Conservation (phyloP, 2,329 filamentous ascomycete species). For the Colletotrichum tropicale region DNA sequence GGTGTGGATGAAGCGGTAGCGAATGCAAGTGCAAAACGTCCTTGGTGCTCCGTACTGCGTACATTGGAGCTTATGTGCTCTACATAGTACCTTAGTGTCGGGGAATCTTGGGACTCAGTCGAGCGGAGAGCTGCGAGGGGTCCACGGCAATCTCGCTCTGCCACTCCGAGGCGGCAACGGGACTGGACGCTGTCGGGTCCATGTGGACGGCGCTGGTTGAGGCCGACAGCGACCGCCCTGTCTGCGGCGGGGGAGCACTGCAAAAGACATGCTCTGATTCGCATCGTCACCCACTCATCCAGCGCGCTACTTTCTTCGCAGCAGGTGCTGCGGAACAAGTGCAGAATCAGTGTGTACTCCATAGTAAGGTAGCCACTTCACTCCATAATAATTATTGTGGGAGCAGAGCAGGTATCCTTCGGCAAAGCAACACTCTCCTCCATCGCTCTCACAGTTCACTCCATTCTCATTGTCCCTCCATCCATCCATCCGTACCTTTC, state of each 20-base stretch:
- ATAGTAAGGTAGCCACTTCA: background rate
- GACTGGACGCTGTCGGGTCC: background rate
- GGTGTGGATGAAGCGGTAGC: background rate
- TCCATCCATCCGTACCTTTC: background rate
- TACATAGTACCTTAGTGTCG: background rate
- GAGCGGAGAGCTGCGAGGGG: background rate
- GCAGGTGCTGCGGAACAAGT: background rate
- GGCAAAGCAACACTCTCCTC: background rate
- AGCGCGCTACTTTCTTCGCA: background rate
- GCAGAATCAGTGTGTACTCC: background rate
- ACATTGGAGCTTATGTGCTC: background rate
- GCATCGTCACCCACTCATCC: constrained; percentile 2
- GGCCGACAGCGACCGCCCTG: constrained; percentile 8
- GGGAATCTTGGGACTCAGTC: background rate
- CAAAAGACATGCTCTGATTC: background rate
- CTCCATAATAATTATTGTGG: background rate
- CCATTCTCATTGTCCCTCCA: background rate
- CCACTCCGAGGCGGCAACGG: constrained; percentile 1
- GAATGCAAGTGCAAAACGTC: background rate
- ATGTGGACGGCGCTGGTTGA: background rate
- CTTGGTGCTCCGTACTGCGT: background rate
- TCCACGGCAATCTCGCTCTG: constrained; percentile 15
- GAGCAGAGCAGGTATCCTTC: background rate
- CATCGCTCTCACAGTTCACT: background rate
- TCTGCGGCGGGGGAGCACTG: background rate